Base-by-base conservation (phyloP, 768 basidiomycete species). In the Mycena venus region DNA sequence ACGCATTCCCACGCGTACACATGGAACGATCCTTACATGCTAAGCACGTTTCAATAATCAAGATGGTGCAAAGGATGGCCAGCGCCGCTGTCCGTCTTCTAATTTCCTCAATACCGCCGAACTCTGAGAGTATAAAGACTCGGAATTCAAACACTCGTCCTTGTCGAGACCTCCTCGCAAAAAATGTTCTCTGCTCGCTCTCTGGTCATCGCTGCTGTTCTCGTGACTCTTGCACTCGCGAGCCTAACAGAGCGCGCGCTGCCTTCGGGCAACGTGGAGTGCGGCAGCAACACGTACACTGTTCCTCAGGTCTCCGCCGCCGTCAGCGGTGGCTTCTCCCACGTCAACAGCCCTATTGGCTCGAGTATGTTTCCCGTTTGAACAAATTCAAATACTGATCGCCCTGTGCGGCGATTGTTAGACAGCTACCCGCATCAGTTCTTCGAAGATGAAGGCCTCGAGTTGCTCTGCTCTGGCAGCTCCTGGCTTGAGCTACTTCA, bases 381-480 rank as follows among this genome's bases (percentile, higher is more conserved):
- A 58, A 0, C 25, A 14, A n/a, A 8, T 12, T 14, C 1, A 29
- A 11, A 56, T 27, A 32, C 34, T 38, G 29, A 66, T 19, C 3
- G n/a, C 42, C 27, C 34, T 34, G 17, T 10, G 31, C 27, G 6
- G 25, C 19, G 9, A 14, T 55, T 17, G 27, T 11, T 53, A 80
- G 79, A 78, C 66, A 72, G 69, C 29, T 80, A 80, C 73, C 79
- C 79, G 5, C 79, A 80, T 53, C 68, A 71, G 38, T 78, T 75
- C 67, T 56, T 67, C 47, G 73, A 80, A 71, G 75, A 76, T 34
- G 79, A 80, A 49, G 75, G 73, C 15, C 73, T 80, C 9, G 29
- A 66, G 9, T 65, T 80, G 62, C 78, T 67, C 38, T 80, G 79
- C 51, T 73, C 76, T 5, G 76, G 76, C 29, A 70, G 59, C 64